These are phyloP conservation scores for Lepidium sativum DNA, from an alignment of 345 rosid genomes.

Conservation along the genomic window DNA sequence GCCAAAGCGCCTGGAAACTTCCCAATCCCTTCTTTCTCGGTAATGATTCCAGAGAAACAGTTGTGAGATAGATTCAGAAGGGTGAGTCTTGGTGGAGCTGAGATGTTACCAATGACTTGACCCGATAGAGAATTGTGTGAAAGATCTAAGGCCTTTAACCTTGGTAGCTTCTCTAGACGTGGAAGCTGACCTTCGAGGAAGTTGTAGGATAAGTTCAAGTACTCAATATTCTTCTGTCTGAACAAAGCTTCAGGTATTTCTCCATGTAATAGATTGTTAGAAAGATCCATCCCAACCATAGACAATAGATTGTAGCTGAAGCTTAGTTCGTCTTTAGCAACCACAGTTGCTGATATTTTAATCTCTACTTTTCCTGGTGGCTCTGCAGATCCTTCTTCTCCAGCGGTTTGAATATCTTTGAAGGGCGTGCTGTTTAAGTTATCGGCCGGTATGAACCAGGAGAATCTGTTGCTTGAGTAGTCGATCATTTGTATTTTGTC, in stretches of 20 bases:
- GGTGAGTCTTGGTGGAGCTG: conserved; percentile 40
- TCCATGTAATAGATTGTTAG: conserved; percentile 62
- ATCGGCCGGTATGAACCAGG: conserved; percentile 67
- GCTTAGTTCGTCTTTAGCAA: conserved; percentile 45
- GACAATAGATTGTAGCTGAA: conserved; percentile 48
- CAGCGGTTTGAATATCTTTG: conserved; percentile 37
- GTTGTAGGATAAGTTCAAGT: conserved; percentile 75
- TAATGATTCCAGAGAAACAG: conserved; percentile 62
- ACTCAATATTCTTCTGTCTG: conserved; percentile 59
- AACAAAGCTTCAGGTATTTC: conserved; percentile 63
- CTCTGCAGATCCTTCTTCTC: conserved; percentile 13
- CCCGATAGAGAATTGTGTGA: conserved; percentile 74
- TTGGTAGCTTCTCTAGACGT: conserved; percentile 44
- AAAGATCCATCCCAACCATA: conserved; percentile 60
- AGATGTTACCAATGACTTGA: conserved; percentile 50
- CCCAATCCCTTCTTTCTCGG: conserved; percentile 46
- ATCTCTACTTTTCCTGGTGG: conserved; percentile 33
- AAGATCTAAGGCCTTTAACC: conserved; percentile 61
- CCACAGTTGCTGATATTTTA: conserved; percentile 38
- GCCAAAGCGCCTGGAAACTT: conserved; percentile 81
- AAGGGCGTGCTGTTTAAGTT: conserved; percentile 55
- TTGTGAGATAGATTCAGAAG: conserved; percentile 69
- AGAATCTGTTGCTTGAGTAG: conserved; percentile 71
- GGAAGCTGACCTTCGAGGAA: conserved; percentile 67
- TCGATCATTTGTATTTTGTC: conserved; percentile 63